phyloP scores from a whole-genome alignment of 352 stramenopile genomes.

The Phytophthora hybrid region DNA sequence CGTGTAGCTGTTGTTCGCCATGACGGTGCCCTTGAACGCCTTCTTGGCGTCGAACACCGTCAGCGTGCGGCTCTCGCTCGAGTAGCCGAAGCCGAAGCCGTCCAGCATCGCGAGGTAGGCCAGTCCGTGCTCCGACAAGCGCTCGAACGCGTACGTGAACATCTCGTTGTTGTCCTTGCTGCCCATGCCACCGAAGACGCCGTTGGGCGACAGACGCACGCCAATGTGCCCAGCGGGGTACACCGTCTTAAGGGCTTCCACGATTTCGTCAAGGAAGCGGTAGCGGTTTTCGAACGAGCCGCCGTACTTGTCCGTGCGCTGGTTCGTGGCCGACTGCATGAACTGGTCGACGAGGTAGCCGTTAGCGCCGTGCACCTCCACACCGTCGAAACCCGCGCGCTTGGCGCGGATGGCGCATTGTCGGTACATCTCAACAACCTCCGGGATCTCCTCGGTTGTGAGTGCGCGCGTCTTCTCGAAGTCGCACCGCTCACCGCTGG shows the following conservation, averaged over 20 bases:
- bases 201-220: constrained; percentile 12
- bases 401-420: constrained; percentile 7
- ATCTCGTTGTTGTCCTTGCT: constrained; percentile 14
- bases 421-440: constrained; percentile 14
- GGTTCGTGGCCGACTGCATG: constrained; percentile 2
- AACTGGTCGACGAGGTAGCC: constrained; percentile 8
- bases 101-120: constrained; percentile 11
- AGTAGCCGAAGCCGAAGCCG: constrained; percentile 10
- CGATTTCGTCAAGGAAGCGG: constrained; percentile 5
- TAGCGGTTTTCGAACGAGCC: constrained; percentile 15
- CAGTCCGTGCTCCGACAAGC: constrained; percentile 7
- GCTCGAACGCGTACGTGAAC: constrained; percentile 13
- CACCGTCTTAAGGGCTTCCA: constrained; percentile 13
- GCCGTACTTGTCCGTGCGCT: constrained; percentile 17
- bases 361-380: constrained; percentile 8
- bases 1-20: constrained; percentile 15
- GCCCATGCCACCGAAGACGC: constrained; percentile 7
- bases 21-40: constrained; percentile 10
- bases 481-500: neutral
- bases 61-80: neutral
- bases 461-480: constrained; percentile 10
- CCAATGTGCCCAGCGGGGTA: constrained; percentile 3
- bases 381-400: neutral
- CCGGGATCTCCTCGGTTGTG: constrained; percentile 2
- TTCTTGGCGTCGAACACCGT: constrained; percentile 17